phyloP scores from a whole-genome alignment of 208 protist genomes.

The Wallacemonas rigidus region DNA sequence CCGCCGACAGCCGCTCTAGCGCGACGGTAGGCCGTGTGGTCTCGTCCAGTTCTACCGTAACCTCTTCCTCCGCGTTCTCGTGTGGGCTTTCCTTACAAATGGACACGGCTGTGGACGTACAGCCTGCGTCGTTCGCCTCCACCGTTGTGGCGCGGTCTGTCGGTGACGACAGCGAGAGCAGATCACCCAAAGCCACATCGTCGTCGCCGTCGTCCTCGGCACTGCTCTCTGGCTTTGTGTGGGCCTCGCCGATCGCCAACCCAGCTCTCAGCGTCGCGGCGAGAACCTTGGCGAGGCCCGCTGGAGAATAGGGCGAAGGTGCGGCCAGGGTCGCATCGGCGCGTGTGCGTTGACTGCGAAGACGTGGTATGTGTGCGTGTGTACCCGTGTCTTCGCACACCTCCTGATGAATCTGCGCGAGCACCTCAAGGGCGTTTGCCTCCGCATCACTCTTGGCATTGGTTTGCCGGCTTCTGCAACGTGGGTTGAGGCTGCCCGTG shows the following conservation, averaged over 20 bases:
- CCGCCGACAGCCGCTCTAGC: neutral
- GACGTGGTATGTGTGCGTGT: neutral
- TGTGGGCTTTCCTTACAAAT: no score
- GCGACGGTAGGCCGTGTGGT: neutral
- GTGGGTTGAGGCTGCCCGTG: neutral
- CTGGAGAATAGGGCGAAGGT: neutral
- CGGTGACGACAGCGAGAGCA: neutral
- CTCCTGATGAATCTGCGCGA: conserved; percentile 2
- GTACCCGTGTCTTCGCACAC: neutral
- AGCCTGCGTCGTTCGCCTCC: no score
- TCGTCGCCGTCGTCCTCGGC: neutral
- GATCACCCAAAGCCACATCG: neutral
- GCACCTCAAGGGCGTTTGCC: neutral
- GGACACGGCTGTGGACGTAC: no score
- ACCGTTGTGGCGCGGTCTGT: no score
- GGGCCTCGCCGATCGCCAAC: neutral
- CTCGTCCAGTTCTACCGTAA: neutral
- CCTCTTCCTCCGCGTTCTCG: no score
- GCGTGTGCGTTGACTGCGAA: neutral
- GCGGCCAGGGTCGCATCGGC: no score
- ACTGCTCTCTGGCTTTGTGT: neutral
- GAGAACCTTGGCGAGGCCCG: conserved; percentile 1
- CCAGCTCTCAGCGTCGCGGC: conserved; percentile 9
- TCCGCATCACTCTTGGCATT: neutral
- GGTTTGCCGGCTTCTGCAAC: neutral